A percentile compares a stretch with the other conserved stretches of the same genome.
These are phyloP conservation scores for Triticum monococcum DNA, from an alignment of 176 grass and related monocot species.

Conservation along the genomic window DNA sequence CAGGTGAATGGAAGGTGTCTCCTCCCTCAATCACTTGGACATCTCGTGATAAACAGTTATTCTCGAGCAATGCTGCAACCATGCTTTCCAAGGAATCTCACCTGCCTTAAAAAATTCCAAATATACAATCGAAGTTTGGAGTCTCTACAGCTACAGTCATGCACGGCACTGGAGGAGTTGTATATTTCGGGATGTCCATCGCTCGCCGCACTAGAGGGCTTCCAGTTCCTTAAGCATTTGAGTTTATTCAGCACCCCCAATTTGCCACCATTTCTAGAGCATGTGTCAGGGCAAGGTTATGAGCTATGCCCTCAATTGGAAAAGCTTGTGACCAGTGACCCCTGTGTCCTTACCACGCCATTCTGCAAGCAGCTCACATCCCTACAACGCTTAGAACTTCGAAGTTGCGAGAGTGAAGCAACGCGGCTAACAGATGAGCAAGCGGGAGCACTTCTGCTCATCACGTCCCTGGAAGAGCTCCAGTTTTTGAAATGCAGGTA, in stretches of 20 bases:
- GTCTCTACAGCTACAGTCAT: constrained; percentile 10
- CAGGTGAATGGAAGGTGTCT: background rate
- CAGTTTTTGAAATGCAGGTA: background rate
- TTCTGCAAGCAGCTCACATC: constrained; percentile 29
- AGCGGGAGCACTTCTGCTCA: constrained; percentile 6
- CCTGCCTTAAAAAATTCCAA: background rate
- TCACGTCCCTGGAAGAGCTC: constrained; percentile 6
- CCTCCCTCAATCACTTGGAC: background rate
- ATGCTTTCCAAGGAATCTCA: background rate
- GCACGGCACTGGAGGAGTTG: background rate
- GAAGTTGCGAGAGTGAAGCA: background rate
- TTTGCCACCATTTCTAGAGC: background rate
- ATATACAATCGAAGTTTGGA: background rate
- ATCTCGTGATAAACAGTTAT: background rate
- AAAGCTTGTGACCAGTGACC: background rate
- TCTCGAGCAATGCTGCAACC: background rate
- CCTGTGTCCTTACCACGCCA: background rate
- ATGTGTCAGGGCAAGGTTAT: background rate
- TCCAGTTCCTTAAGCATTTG: background rate
- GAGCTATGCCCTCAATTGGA: background rate
- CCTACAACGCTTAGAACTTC: background rate
- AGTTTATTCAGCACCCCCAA: background rate
- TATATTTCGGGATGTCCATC: background rate
- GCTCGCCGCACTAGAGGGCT: background rate
- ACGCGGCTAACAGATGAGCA: constrained; percentile 19